Base-by-base conservation (phyloP, 1,284 basidiomycete species). In the Marasmius oreades region DNA sequence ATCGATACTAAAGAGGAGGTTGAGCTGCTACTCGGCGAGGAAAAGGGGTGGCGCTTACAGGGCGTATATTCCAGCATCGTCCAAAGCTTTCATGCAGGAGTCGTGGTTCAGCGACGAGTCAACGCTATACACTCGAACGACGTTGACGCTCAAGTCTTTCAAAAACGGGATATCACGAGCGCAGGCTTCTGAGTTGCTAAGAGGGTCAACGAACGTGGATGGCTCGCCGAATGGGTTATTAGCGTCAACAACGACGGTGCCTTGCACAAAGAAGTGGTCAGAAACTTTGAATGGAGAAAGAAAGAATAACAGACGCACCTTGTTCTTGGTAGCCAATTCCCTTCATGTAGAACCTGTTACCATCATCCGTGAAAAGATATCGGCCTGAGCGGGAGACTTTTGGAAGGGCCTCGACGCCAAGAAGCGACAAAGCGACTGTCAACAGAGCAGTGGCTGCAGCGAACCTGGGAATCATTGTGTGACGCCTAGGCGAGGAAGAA, bases 321-420 rank as follows among this genome's bases (percentile, higher is more conserved):
- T 93, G 90, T 58, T 86, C 83, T 70, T 96, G 93, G 72, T 97
- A 97, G 23, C 92, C 92, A 56, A 95, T 76, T 56, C 94, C 93
- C 75, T 93, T 95, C 75, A 96, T 90, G 71, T 87, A 95, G 75
- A 95, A 96, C 50, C 94, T 77, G 47, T 70, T 82, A 1, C 90
- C 91, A 52, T 84, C 79, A 8, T 79, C 79, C 28, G 75, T 77
- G 73, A 92, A 95, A 33, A 96, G 84, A 69, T 93, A 95, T 67
- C 86, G 84, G 37, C 90, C 91, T 24, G 73, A 65, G 31, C 89
- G 81, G 55, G 82, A 74, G 63, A 92, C 75, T 58, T 79, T 76
- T 52, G 77, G 73, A 52, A 91, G 77, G 60, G 86, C 86, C 16
- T 73, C 64, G 8, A 78, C 84, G 39, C 72, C 69, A 24, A 51